These are phyloP conservation scores for Parachaetomium inaequale DNA, from an alignment of 495 filamentous ascomycete genomes.

Conservation along the genomic window DNA sequence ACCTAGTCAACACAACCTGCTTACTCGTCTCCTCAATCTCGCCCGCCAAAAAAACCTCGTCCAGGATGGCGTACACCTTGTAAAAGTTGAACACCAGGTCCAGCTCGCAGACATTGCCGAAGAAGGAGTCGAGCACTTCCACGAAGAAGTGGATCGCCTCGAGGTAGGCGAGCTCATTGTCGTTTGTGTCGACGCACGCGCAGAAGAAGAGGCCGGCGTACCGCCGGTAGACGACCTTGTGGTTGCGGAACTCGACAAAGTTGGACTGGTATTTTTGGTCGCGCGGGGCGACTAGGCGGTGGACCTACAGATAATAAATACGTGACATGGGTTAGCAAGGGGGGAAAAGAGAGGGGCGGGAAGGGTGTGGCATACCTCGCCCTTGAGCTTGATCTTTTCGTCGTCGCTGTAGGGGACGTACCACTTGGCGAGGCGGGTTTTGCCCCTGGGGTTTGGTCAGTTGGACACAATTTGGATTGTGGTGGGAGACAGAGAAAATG, in stretches of 20 bases:
- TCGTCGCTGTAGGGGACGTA: constrained; percentile 97
- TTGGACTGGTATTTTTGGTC: constrained; percentile 99
- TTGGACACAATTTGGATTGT: no score
- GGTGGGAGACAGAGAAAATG: neutral
- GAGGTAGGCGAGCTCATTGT: constrained; percentile 95
- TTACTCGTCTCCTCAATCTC: constrained; percentile 99
- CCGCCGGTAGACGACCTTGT: constrained; percentile 92
- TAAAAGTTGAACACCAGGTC: constrained; percentile 99
- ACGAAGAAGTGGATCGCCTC: constrained; percentile 99
- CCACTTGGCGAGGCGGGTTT: constrained; percentile 98
- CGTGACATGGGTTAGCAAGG: neutral
- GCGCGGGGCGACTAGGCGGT: constrained; percentile 92
- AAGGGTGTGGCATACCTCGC: constrained; percentile 53
- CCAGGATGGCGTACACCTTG: constrained; percentile 98
- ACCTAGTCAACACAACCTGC: constrained; percentile 88
- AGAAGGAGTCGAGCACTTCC: constrained; percentile 96
- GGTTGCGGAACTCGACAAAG: constrained; percentile 92
- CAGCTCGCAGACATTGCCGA: constrained; percentile 98
- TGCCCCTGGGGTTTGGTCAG: constrained; percentile 63
- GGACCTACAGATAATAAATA: constrained; percentile 74
- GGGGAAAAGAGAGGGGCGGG: neutral
- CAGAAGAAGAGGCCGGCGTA: constrained; percentile 99
- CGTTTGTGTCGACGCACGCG: constrained; percentile 97
- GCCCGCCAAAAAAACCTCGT: constrained; percentile 91
- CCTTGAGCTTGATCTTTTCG: constrained; percentile 94